These are phyloP conservation scores for Apiotrichum sp. DNA, from an alignment of 1,284 basidiomycete species.

Conservation along the genomic window DNA sequence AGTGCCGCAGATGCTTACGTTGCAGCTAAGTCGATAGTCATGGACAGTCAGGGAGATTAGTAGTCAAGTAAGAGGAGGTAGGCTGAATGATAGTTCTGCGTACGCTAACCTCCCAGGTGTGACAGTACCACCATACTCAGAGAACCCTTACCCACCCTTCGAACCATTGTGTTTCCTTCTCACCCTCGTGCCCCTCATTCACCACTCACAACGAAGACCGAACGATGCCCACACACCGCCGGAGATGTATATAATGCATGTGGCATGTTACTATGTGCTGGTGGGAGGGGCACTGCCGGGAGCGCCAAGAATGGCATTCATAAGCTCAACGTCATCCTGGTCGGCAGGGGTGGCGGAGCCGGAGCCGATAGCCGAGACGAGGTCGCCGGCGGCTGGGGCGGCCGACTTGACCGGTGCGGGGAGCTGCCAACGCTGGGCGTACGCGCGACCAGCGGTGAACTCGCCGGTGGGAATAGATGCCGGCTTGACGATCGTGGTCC, in stretches of 20 bases:
- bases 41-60: too few species aligned
- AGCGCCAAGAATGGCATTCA: constrained; percentile 15
- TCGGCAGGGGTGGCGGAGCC: constrained; percentile 6
- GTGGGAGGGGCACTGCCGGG: not conserved
- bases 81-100: too few species aligned
- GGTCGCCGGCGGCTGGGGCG: constrained; percentile 12
- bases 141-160: too few species aligned
- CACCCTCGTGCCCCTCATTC: too few species aligned
- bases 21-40: not conserved
- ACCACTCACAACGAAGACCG: not conserved
- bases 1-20: not conserved
- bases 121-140: too few species aligned
- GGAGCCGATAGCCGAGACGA: constrained; percentile 12
- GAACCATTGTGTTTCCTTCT: too few species aligned
- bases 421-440: constrained; percentile 36
- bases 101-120: too few species aligned
- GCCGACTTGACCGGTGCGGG: constrained; percentile 17
- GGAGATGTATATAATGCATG: constrained; percentile 5
- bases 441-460: constrained; percentile 34
- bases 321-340: constrained; percentile 26
- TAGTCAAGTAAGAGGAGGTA: too few species aligned
- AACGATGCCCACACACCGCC: not conserved
- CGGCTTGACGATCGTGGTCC: constrained; percentile 26
- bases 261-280: constrained; percentile 3
- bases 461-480: constrained; percentile 13